Conservation (phyloP, 2,329 filamentous ascomycete genomes). For the Colletotrichum liriopes region DNA sequence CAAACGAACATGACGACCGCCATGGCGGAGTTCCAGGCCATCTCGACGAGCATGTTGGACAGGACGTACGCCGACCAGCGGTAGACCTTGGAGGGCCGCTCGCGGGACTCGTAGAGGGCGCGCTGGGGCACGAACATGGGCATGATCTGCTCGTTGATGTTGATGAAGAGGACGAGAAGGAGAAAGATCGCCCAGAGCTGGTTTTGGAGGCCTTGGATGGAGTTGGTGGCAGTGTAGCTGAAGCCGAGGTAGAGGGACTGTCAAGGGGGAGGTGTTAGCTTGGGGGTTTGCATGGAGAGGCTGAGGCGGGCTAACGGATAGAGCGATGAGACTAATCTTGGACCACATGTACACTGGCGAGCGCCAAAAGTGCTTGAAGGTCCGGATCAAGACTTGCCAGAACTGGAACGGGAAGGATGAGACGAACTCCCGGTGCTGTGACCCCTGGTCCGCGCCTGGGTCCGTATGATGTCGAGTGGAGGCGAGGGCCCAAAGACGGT, state of each 20-base stretch:
- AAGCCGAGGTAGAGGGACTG: conserved; percentile 75
- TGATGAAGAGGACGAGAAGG: conserved; percentile 76
- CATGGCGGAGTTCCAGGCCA: conserved; percentile 79
- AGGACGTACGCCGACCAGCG: conserved; percentile 63
- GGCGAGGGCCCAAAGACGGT: conserved; percentile 46
- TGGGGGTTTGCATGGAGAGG: too few relatives aligned
- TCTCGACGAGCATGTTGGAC: conserved; percentile 77
- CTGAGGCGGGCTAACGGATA: conserved; percentile 44
- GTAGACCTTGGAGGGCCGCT: conserved; percentile 77
- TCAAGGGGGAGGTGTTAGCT: too few relatives aligned
- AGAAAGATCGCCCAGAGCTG: conserved; percentile 79
- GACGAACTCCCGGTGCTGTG: conserved; percentile 74
- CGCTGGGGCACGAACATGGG: conserved; percentile 79
- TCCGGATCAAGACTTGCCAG: conserved; percentile 70
- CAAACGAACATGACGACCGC: conserved; percentile 75
- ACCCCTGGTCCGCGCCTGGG: not conserved
- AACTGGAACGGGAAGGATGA: conserved; percentile 76
- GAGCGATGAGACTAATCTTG: conserved; percentile 69
- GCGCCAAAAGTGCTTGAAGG: conserved; percentile 82
- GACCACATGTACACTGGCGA: conserved; percentile 80
- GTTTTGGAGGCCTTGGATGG: conserved; percentile 76
- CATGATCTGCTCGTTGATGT: conserved; percentile 75
- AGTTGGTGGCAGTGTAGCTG: conserved; percentile 71
- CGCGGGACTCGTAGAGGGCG: conserved; percentile 76
- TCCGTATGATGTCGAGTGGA: conserved; percentile 52